A percentile compares a stretch with the other conserved stretches of the same genome.
Conservation (phyloP, 306 rosid genomes). For the Acacia melanoxylon region DNA sequence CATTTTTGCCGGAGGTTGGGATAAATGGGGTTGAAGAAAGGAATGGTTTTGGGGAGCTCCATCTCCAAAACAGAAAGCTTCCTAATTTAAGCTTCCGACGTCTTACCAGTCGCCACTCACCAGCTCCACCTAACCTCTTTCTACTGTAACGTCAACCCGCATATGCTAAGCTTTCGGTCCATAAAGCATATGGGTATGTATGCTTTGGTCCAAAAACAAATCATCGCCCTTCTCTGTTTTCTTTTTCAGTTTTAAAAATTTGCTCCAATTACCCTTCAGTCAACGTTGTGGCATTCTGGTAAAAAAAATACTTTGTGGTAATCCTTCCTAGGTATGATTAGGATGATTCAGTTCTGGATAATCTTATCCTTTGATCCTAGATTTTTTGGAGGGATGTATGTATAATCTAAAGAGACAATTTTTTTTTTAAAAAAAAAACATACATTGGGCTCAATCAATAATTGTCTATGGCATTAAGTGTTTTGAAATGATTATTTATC, state of each 20-base stretch:
- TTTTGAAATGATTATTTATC: no score
- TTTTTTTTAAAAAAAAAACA: no score
- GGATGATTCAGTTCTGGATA: neutral
- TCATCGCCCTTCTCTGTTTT: neutral
- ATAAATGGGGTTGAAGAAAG: neutral
- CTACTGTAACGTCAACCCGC: slow-evolving; percentile 9
- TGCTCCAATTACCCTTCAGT: neutral
- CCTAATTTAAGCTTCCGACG: neutral
- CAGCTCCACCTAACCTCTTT: slow-evolving; percentile 21
- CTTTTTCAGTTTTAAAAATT: no score
- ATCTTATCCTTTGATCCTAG: neutral
- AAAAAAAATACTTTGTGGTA: neutral
- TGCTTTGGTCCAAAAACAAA: neutral
- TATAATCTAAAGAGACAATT: neutral
- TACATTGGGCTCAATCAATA: no score
- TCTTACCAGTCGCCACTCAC: neutral
- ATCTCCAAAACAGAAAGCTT: neutral
- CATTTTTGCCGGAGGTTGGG: slow-evolving; percentile 32
- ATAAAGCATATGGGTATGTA: neutral
- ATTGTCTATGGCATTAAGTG: no score
- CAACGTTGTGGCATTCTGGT: neutral
- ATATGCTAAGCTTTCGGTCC: neutral
- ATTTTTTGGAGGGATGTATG: neutral
- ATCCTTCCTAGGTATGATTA: neutral
- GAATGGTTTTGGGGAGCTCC: neutral